Conservation (phyloP, 371 early-diverging fungal species). For the Apophysomyces trapeziformis region DNA sequence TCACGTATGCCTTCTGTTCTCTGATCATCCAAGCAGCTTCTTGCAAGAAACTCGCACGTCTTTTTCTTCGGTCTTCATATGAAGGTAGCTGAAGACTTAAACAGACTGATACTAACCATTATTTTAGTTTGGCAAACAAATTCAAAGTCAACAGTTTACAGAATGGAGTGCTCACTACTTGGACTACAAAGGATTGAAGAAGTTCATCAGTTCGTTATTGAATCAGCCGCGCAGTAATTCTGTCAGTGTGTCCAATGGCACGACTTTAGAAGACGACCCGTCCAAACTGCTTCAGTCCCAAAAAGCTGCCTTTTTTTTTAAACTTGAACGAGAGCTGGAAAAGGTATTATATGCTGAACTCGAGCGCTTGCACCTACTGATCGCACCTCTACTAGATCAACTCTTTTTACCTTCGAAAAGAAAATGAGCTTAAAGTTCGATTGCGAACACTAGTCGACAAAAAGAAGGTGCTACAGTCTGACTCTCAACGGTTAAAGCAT, state of each 20-base stretch:
- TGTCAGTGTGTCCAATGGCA: conserved; percentile 36
- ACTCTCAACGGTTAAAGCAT: conserved; percentile 56
- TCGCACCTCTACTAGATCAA: conserved; percentile 62
- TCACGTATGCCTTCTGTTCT: conserved; percentile 6
- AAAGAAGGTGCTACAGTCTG: conserved; percentile 73
- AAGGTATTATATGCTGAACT: conserved; percentile 52
- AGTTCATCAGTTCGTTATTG: conserved; percentile 85
- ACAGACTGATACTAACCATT: neutral
- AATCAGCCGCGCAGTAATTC: conserved; percentile 35
- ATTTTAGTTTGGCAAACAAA: conserved; percentile 93
- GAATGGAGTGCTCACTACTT: conserved; percentile 94
- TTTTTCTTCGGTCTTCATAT: neutral
- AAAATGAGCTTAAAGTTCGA: conserved; percentile 79
- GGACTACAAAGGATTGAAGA: conserved; percentile 94
- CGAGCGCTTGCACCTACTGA: neutral
- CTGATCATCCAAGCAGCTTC: neutral
- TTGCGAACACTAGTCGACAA: conserved; percentile 77
- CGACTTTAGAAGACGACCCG: conserved; percentile 59
- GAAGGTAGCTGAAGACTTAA: neutral
- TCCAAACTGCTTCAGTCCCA: conserved; percentile 66
- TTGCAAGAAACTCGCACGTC: conserved; percentile 7
- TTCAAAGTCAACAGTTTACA: conserved; percentile 86
- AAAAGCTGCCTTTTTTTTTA: conserved; percentile 84
- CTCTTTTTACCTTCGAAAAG: conserved; percentile 81
- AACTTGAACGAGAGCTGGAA: conserved; percentile 83